Percentiles rank a stretch among this genome's conserved stretches.
These are phyloP conservation scores for Cercospora sp. DNA, from an alignment of 2,329 filamentous ascomycete genomes.

Conservation along the genomic window DNA sequence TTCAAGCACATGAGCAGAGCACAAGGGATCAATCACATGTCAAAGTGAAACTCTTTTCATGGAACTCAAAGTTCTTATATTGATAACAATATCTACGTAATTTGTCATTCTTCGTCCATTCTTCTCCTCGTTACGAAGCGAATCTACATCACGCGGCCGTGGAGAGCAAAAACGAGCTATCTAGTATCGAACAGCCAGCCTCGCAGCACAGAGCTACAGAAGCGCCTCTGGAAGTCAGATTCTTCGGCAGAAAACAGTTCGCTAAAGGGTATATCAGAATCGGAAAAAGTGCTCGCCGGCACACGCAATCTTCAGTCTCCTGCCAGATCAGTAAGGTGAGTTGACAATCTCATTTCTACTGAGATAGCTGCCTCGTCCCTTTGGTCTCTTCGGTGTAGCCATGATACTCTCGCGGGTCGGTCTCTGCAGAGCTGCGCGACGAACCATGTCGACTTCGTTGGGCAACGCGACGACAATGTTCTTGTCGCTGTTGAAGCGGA, in stretches of 20 bases:
- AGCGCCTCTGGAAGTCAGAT: not conserved
- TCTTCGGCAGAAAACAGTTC: too few species aligned
- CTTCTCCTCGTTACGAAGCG: not conserved
- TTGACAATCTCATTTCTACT: conserved; percentile 83
- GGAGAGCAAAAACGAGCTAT: not conserved
- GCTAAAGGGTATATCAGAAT: conserved; percentile 3
- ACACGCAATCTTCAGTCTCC: not conserved
- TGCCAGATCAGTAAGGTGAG: conserved; percentile 54
- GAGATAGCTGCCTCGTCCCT: conserved; percentile 63
- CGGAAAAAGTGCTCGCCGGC: not conserved
- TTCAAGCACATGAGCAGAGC: not conserved
- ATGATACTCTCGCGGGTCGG: conserved; percentile 89
- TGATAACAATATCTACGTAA: not conserved
- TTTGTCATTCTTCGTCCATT: not conserved
- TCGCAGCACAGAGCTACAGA: not conserved
- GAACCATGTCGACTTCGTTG: conserved; percentile 98
- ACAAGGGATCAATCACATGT: not conserved
- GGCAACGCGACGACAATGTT: conserved; percentile 96
- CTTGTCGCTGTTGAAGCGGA: conserved; percentile 95
- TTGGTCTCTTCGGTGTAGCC: conserved; percentile 44
- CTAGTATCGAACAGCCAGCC: not conserved
- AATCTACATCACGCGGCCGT: not conserved
- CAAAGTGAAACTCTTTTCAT: not conserved
- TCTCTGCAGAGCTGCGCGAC: conserved; percentile 77
- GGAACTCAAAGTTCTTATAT: not conserved